Conservation (phyloP, 2,329 filamentous ascomycete species). For the Hansfordia pulvinata region DNA sequence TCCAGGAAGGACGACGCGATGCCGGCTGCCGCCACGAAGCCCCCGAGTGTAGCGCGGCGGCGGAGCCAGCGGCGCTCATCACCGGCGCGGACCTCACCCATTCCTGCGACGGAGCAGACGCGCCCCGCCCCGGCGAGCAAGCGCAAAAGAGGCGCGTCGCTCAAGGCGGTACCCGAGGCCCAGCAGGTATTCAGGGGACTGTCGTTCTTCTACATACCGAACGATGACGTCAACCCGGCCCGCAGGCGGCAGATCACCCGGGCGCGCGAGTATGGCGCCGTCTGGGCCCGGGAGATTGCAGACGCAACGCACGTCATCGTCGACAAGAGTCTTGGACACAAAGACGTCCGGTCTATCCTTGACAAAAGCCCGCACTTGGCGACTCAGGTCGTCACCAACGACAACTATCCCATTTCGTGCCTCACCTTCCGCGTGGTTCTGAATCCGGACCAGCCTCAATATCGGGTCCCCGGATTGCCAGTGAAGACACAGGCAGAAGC, state of each 20-base stretch:
- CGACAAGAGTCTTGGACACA: constrained; percentile 53
- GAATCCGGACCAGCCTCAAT: constrained; percentile 44
- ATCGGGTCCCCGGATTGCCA: constrained; percentile 39
- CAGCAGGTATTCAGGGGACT: constrained; percentile 46
- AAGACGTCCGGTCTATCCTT: constrained; percentile 46
- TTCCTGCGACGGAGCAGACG: constrained; percentile 14
- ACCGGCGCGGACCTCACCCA: background rate
- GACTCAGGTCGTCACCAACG: constrained; percentile 47
- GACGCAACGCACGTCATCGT: constrained; percentile 67
- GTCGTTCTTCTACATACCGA: constrained; percentile 68
- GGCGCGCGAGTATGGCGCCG: constrained; percentile 61
- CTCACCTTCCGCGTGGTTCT: constrained; percentile 43
- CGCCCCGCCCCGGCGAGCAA: constrained; percentile 21
- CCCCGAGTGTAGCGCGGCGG: too few relatives aligned
- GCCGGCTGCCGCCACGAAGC: too few relatives aligned
- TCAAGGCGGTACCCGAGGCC: constrained; percentile 33
- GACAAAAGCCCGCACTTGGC: constrained; percentile 19
- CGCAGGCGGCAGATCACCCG: constrained; percentile 62
- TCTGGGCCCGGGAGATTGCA: constrained; percentile 47
- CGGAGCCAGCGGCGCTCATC: background rate
- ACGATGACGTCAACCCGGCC: constrained; percentile 56
- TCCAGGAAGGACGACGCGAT: background rate
- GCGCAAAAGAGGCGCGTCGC: constrained; percentile 26
- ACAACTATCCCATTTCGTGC: constrained; percentile 57
- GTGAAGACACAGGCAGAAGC: too few relatives aligned